These are phyloP conservation scores for Arthrobotrys megalospora DNA, from an alignment of 2,329 filamentous ascomycete species.

Conservation along the genomic window DNA sequence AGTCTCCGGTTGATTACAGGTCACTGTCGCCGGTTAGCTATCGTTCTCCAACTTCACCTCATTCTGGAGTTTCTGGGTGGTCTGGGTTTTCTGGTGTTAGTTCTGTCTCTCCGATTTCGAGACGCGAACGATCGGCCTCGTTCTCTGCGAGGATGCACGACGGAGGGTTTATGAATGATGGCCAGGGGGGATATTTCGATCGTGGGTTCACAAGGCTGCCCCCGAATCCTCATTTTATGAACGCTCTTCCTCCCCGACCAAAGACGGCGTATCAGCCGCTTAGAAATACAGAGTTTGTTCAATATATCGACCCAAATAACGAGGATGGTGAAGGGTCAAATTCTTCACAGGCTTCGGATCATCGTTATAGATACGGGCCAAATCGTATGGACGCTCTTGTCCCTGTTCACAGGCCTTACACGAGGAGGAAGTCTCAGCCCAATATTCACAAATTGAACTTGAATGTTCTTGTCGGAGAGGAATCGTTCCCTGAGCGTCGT, in stretches of 20 bases:
- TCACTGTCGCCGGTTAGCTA: slow-evolving; percentile 51
- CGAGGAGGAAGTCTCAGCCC: slow-evolving; percentile 52
- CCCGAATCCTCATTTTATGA: slow-evolving; percentile 57
- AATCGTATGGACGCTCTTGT: slow-evolving; percentile 44
- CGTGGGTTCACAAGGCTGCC: slow-evolving; percentile 46
- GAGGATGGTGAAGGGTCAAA: slow-evolving; percentile 58
- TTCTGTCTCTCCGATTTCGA: slow-evolving; percentile 57
- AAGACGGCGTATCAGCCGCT: slow-evolving; percentile 59
- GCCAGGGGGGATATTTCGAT: slow-evolving; percentile 31
- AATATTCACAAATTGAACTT: slow-evolving; percentile 60
- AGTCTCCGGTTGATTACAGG: slow-evolving; percentile 53
- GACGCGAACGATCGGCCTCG: slow-evolving; percentile 48
- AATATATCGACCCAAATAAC: slow-evolving; percentile 55
- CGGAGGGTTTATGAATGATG: slow-evolving; percentile 17
- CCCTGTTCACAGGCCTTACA: slow-evolving; percentile 52
- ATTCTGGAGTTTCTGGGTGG: slow-evolving; percentile 58
- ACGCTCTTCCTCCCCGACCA: slow-evolving; percentile 51
- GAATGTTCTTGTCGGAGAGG: slow-evolving; percentile 55
- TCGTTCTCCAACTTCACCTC: slow-evolving; percentile 59
- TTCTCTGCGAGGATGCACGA: slow-evolving; percentile 52
- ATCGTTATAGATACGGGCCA: slow-evolving; percentile 54
- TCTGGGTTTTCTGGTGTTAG: slow-evolving; percentile 58
- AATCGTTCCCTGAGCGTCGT: slow-evolving; percentile 36
- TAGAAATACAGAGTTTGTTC: slow-evolving; percentile 59
- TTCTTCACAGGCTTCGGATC: slow-evolving; percentile 57